A percentile compares a stretch with the other conserved stretches of the same genome.
Evolutionary conservation across 2,329 filamentous ascomycete species (phyloP).

Genomic region (Phyllosticta citrichinensis): DNA sequence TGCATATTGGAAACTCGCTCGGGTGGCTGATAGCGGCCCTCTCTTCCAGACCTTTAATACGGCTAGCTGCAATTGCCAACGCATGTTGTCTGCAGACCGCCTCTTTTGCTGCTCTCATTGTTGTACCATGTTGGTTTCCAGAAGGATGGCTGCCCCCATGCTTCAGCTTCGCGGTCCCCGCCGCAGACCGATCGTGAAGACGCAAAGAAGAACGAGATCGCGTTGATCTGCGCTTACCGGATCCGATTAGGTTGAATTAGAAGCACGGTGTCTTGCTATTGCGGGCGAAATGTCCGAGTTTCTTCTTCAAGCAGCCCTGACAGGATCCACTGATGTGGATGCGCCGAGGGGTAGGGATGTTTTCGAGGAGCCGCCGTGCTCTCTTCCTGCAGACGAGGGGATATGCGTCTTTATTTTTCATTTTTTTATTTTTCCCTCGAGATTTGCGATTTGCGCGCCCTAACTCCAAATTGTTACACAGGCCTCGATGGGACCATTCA

Average conservation of each 20-base stretch:
- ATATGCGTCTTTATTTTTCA: conserved; percentile 7
- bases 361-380: background rate
- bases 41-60: conserved; percentile 4
- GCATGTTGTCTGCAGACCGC: conserved; percentile 3
- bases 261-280: background rate
- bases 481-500: background rate
- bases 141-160: background rate
- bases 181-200: conserved; percentile 8
- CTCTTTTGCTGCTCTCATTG: background rate
- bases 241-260: conserved; percentile 6
- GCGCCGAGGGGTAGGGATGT: conserved; percentile 3
- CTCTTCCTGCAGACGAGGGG: conserved; percentile 4
- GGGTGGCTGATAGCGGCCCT: conserved; percentile 4
- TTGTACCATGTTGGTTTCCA: background rate
- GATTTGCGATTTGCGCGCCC: background rate
- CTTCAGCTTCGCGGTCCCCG: background rate
- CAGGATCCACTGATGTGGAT: background rate
- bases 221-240: conserved; percentile 5
- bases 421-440: background rate
- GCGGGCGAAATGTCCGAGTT: conserved; percentile 4
- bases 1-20: background rate
- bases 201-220: conserved; percentile 1
- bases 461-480: conserved; percentile 5
- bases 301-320: conserved; percentile 9
- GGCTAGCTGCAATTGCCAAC: conserved; percentile 6